These are phyloP conservation scores for Lipomyces starkeyi DNA, from an alignment of 805 yeast genomes.

Conservation along the genomic window DNA sequence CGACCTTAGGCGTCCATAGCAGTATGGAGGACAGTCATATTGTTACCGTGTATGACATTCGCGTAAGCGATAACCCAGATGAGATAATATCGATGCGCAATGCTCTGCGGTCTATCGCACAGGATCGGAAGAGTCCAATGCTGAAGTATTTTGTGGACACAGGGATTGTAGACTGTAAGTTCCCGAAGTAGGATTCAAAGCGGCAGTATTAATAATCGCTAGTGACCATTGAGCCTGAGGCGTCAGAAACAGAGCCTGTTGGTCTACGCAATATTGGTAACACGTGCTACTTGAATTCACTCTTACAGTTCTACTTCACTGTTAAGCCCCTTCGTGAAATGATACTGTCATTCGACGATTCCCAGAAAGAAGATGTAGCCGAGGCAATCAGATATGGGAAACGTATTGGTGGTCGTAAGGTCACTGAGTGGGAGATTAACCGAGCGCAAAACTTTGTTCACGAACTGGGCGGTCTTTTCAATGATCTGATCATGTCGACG, in stretches of 20 bases:
- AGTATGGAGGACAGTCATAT: slow-evolving; percentile 34
- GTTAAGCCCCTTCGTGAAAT: slow-evolving; percentile 78
- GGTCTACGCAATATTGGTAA: slow-evolving; percentile 95
- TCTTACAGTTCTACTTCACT: slow-evolving; percentile 87
- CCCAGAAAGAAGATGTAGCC: slow-evolving; percentile 29
- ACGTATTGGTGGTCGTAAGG: slow-evolving; percentile 86
- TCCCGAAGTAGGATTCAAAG: background rate
- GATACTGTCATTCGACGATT: slow-evolving; percentile 59
- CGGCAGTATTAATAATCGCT: background rate
- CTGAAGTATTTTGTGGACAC: slow-evolving; percentile 59
- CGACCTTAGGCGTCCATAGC: slow-evolving; percentile 35
- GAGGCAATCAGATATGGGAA: slow-evolving; percentile 48
- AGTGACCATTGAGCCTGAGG: slow-evolving; percentile 39
- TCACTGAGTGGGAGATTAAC: slow-evolving; percentile 76
- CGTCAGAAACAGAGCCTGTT: slow-evolving; percentile 64
- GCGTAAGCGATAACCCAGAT: slow-evolving; percentile 51
- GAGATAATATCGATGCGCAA: slow-evolving; percentile 63
- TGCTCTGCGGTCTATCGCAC: slow-evolving; percentile 68
- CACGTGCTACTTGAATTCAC: slow-evolving; percentile 91
- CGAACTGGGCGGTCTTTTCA: slow-evolving; percentile 71
- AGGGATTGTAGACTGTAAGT: slow-evolving; percentile 29
- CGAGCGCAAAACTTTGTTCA: slow-evolving; percentile 83
- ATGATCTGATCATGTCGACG: slow-evolving; percentile 67
- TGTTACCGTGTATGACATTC: slow-evolving; percentile 45
- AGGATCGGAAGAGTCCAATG: slow-evolving; percentile 60